These are phyloP conservation scores for Kingdonia uniflora DNA, from an alignment of 164 flowering plant genomes.

Conservation along the genomic window DNA sequence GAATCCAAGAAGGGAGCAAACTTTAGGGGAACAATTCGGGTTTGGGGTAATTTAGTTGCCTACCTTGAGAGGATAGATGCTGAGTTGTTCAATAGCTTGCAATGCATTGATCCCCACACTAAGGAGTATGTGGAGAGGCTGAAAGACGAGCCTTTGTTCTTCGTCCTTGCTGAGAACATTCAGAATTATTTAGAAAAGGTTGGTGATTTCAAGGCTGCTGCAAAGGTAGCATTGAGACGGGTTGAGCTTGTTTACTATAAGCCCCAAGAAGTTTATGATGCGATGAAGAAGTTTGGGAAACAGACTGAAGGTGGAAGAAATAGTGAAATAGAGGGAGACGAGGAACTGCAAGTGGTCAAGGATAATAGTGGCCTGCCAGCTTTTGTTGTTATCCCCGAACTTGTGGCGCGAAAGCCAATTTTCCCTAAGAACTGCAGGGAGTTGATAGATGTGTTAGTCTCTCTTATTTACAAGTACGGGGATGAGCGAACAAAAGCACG, in stretches of 20 bases:
- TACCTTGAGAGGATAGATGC: slow-evolving; percentile 73
- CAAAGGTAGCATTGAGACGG: slow-evolving; percentile 73
- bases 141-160: slow-evolving; percentile 74
- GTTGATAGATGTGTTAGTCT: slow-evolving; percentile 69
- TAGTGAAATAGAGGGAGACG: slow-evolving; percentile 31
- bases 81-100: slow-evolving; percentile 89
- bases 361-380: slow-evolving; percentile 53
- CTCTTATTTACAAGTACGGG: slow-evolving; percentile 75
- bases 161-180: slow-evolving; percentile 78
- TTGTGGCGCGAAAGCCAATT: slow-evolving; percentile 73
- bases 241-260: slow-evolving; percentile 87
- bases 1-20: slow-evolving; percentile 75
- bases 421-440: slow-evolving; percentile 69
- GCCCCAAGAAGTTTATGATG: slow-evolving; percentile 93
- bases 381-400: slow-evolving; percentile 63
- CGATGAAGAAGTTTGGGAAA: slow-evolving; percentile 85
- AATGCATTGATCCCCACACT: slow-evolving; percentile 87
- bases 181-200: slow-evolving; percentile 59
- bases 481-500: slow-evolving; percentile 98
- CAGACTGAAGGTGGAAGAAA: slow-evolving; percentile 30
- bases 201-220: slow-evolving; percentile 66
- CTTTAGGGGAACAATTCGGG: slow-evolving; percentile 50
- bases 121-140: slow-evolving; percentile 85
- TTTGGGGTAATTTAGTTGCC: slow-evolving; percentile 91
- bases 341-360: slow-evolving; percentile 36